A percentile compares a stretch with the other conserved stretches of the same genome.
Evolutionary conservation across 805 yeast species (phyloP).

Genomic region (Kockiozyma suomiensis): DNA sequence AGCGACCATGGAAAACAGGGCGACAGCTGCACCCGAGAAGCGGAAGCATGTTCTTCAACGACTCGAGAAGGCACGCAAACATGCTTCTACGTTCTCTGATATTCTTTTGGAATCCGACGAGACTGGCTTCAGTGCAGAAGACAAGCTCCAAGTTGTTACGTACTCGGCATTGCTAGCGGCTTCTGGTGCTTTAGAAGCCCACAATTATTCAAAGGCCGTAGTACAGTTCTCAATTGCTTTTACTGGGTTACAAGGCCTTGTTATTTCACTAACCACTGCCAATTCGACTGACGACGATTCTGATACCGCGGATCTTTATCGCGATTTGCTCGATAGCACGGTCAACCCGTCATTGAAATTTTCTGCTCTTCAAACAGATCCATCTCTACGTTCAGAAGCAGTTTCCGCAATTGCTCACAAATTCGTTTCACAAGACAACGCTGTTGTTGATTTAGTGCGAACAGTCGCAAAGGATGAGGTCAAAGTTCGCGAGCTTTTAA

Average conservation of each 20-base stretch:
- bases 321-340: constrained; percentile 58
- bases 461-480: constrained; percentile 39
- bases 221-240: constrained; percentile 61
- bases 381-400: constrained; percentile 47
- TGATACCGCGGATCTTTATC: constrained; percentile 45
- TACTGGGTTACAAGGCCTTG: constrained; percentile 60
- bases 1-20: constrained; percentile 36
- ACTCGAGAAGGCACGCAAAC: constrained; percentile 61
- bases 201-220: constrained; percentile 59
- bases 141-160: constrained; percentile 35
- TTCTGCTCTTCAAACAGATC: constrained; percentile 33
- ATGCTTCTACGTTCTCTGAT: constrained; percentile 8
- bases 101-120: constrained; percentile 7
- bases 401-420: constrained; percentile 54
- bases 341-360: constrained; percentile 69
- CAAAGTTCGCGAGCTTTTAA: constrained; percentile 12
- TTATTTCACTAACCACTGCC: constrained; percentile 38
- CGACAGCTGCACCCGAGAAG: constrained; percentile 39
- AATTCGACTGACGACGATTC: constrained; percentile 23
- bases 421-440: constrained; percentile 46
- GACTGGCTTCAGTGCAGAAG: constrained; percentile 31
- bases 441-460: constrained; percentile 48
- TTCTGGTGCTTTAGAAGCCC: constrained; percentile 53
- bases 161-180: constrained; percentile 56
- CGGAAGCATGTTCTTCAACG: constrained; percentile 63